Conservation (phyloP, 2,329 filamentous ascomycete species). For the Seiridium cupressi region DNA sequence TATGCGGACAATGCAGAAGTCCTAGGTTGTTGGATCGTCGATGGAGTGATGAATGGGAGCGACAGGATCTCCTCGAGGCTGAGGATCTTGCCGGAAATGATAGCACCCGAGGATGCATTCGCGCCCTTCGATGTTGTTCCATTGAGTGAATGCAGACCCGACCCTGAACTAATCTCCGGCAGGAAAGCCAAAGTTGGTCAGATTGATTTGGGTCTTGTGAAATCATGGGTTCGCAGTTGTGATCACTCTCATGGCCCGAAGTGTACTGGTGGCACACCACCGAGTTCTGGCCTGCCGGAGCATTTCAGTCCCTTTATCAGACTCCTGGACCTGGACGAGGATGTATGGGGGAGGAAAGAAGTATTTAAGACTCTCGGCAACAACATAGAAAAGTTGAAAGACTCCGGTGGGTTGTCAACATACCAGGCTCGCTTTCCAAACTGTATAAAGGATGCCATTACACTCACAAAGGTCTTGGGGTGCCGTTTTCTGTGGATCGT, state of each 20-base stretch:
- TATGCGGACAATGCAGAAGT: background rate
- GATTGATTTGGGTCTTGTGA: background rate
- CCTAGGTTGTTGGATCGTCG: background rate
- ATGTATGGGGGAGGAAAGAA: constrained; percentile 8
- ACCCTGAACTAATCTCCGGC: background rate
- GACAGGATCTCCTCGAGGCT: background rate
- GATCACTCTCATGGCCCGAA: background rate
- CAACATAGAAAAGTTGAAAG: background rate
- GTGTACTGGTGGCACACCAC: background rate
- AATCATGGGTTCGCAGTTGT: background rate
- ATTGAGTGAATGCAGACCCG: background rate
- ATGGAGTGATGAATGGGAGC: background rate
- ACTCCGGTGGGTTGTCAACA: background rate
- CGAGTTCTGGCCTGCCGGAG: background rate
- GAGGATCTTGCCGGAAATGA: background rate
- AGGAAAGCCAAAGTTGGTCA: background rate
- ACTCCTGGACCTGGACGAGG: background rate
- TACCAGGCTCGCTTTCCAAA: background rate
- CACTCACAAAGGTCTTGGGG: constrained; percentile 7
- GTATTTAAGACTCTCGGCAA: constrained; percentile 4
- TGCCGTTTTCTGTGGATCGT: constrained; percentile 6
- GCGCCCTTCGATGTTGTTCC: background rate
- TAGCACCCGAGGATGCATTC: background rate
- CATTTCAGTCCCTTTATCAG: background rate
- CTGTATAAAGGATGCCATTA: background rate